phyloP scores from a whole-genome alignment of 2,329 filamentous ascomycete species.

The Fusarium begoniae region DNA sequence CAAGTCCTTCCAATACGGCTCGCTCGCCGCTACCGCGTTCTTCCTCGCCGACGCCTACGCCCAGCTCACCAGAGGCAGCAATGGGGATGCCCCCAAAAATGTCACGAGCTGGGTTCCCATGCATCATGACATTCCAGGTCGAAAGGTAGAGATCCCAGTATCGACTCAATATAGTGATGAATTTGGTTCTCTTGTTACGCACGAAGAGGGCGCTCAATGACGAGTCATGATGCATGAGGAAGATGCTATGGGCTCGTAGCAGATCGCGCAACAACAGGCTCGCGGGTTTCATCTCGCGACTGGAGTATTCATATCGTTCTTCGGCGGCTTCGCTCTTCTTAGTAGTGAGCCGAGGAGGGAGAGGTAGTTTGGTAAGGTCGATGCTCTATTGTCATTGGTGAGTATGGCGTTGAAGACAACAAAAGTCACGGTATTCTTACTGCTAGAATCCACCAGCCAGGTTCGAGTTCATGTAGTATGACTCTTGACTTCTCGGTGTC shows the following conservation, averaged over 20 bases:
- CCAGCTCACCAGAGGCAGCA: constrained; percentile 88
- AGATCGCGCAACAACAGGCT: constrained; percentile 82
- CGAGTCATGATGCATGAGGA: constrained; percentile 86
- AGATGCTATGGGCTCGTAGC: constrained; percentile 81
- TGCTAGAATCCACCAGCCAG: constrained; percentile 94
- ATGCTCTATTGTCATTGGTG: constrained; percentile 55
- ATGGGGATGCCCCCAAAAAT: constrained; percentile 87
- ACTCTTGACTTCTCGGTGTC: constrained; percentile 92
- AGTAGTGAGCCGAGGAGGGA: constrained; percentile 64
- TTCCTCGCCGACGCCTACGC: constrained; percentile 94
- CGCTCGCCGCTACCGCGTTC: constrained; percentile 93
- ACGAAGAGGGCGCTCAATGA: constrained; percentile 76
- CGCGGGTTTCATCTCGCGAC: constrained; percentile 87
- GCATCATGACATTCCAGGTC: constrained; percentile 89
- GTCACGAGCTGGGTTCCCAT: constrained; percentile 84
- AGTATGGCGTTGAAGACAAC: neutral
- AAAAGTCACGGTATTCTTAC: constrained; percentile 59
- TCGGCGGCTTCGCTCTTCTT: constrained; percentile 53
- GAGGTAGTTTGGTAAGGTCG: constrained; percentile 76
- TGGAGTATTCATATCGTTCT: constrained; percentile 78
- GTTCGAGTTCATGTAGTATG: constrained; percentile 85
- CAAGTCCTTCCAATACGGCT: constrained; percentile 91
- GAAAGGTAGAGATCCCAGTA: constrained; percentile 80
- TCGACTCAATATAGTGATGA: constrained; percentile 75
- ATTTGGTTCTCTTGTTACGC: constrained; percentile 71